Percentiles rank a stretch among this genome's conserved stretches.
These are phyloP conservation scores for Aspergillus japonicus DNA, from an alignment of 2,329 filamentous ascomycete species.

Conservation along the genomic window DNA sequence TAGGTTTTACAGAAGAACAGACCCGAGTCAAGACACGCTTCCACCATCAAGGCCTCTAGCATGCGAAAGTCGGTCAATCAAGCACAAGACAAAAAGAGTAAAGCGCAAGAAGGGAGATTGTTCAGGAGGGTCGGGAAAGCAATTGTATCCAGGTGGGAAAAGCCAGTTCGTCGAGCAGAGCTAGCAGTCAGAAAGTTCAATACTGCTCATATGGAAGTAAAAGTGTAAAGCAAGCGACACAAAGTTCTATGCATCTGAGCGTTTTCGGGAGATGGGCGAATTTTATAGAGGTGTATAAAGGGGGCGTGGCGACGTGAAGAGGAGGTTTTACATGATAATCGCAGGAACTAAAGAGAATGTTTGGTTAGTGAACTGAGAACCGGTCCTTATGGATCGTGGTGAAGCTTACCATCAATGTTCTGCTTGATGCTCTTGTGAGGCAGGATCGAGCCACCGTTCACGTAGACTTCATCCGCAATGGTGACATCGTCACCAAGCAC, in stretches of 20 bases:
- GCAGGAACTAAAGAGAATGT: slow-evolving; percentile 40
- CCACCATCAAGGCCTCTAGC: slow-evolving; percentile 35
- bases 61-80: slow-evolving; percentile 15
- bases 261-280: slow-evolving; percentile 26
- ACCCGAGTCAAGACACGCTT: slow-evolving; percentile 16
- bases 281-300: slow-evolving; percentile 22
- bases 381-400: neutral
- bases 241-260: slow-evolving; percentile 38
- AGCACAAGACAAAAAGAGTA: slow-evolving; percentile 14
- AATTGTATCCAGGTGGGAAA: slow-evolving; percentile 4
- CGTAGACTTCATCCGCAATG: slow-evolving; percentile 97
- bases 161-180: slow-evolving; percentile 8
- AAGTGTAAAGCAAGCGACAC: slow-evolving; percentile 34
- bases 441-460: slow-evolving; percentile 92
- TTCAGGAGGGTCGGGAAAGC: slow-evolving; percentile 12
- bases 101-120: slow-evolving; percentile 19
- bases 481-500: slow-evolving; percentile 96
- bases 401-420: slow-evolving; percentile 76
- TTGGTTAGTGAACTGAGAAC: slow-evolving; percentile 2
- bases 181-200: neutral
- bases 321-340: slow-evolving; percentile 49
- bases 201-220: slow-evolving; percentile 21
- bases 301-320: slow-evolving; percentile 29
- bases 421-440: slow-evolving; percentile 99
- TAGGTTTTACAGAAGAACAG: slow-evolving; percentile 1